Conservation (phyloP, 306 rosid genomes). For the Trifolium subterraneum region DNA sequence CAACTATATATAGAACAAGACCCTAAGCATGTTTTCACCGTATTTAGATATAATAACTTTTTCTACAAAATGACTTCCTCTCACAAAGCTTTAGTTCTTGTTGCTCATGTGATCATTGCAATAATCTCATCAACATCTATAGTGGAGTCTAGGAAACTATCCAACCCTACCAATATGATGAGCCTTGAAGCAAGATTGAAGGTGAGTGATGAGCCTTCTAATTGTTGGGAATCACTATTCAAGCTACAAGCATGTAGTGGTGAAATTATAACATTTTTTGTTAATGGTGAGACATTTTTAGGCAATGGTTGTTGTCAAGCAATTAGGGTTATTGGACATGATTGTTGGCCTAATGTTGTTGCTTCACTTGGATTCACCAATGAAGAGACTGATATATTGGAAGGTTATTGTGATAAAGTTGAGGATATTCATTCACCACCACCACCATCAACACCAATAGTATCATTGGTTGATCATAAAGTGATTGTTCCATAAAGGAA, state of each 20-base stretch:
- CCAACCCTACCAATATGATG: neutral
- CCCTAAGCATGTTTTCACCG: neutral
- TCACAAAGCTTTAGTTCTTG: neutral
- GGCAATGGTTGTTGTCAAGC: constrained; percentile 66
- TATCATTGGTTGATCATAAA: neutral
- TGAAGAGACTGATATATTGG: constrained; percentile 60
- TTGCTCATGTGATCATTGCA: constrained; percentile 13
- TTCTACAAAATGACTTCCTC: constrained; percentile 19
- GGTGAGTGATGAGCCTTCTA: constrained; percentile 47
- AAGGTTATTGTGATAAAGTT: constrained; percentile 59
- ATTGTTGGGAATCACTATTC: constrained; percentile 70
- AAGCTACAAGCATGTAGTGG: constrained; percentile 66
- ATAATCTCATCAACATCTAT: constrained; percentile 5
- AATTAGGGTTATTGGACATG: constrained; percentile 52
- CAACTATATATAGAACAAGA: neutral
- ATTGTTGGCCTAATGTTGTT: constrained; percentile 75
- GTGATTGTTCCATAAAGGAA: neutral
- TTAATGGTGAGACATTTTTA: constrained; percentile 61
- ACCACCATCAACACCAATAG: constrained; percentile 29
- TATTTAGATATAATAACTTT: too few relatives aligned
- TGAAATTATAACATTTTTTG: constrained; percentile 61
- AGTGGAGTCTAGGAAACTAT: constrained; percentile 35
- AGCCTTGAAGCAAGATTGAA: constrained; percentile 52
- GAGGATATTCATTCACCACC: constrained; percentile 30
- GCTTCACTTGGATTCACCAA: constrained; percentile 62